These are phyloP conservation scores for Crucibulum laeve DNA, from an alignment of 768 basidiomycete genomes.

Conservation along the genomic window DNA sequence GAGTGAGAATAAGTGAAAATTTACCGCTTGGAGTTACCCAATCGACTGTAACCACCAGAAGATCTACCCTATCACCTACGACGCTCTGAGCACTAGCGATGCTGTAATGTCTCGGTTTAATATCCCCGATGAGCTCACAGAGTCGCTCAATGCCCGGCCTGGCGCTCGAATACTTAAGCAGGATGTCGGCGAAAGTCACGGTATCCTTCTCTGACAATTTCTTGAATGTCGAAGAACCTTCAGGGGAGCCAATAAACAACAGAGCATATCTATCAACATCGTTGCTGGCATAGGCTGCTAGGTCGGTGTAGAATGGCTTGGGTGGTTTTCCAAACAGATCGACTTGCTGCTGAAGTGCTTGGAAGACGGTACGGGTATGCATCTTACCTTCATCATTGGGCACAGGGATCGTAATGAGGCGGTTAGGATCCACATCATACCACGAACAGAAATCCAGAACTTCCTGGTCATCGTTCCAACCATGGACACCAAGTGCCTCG, in stretches of 20 bases:
- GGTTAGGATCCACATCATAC: conserved; percentile 84
- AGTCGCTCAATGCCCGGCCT: conserved; percentile 79
- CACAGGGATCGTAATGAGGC: conserved; percentile 78
- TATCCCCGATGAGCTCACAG: conserved; percentile 89
- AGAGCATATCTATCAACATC: conserved; percentile 74
- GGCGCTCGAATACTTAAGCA: conserved; percentile 74
- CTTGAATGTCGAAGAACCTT: conserved; percentile 91
- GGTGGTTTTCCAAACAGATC: conserved; percentile 95
- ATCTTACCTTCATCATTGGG: conserved; percentile 58
- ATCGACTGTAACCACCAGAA: conserved; percentile 94
- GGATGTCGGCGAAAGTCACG: conserved; percentile 85
- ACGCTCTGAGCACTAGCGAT: conserved; percentile 95
- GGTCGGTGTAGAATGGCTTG: conserved; percentile 90
- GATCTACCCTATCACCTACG: conserved; percentile 91
- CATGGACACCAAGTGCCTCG: conserved; percentile 95
- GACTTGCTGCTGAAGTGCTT: conserved; percentile 93
- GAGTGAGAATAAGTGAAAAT: conserved; percentile 15
- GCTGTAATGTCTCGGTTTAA: conserved; percentile 97
- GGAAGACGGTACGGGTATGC: conserved; percentile 94
- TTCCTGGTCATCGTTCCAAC: conserved; percentile 93
- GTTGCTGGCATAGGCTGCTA: conserved; percentile 70
- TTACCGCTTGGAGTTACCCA: conserved; percentile 84
- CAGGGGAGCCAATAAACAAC: conserved; percentile 89
- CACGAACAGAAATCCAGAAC: conserved; percentile 85
- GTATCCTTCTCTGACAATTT: conserved; percentile 94